Base-by-base conservation (phyloP, 2,329 filamentous ascomycete genomes). In the Dactylonectria macrodidyma region DNA sequence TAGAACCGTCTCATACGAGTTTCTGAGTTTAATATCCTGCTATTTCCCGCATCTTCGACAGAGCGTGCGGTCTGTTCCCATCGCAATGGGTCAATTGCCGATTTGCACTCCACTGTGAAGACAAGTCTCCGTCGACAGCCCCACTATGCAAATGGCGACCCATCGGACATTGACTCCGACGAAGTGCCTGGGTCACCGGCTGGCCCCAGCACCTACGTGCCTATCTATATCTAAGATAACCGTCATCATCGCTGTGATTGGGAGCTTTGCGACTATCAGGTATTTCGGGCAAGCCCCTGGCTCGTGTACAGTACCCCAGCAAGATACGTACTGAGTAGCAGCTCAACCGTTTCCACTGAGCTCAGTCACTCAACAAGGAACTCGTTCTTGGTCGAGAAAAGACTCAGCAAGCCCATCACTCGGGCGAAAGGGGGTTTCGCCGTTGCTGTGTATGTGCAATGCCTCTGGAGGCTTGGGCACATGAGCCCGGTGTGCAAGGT, bases 131-230 rank as follows among this genome's bases (percentile, higher is more conserved):
- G 30, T 19, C n/a, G 24, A 14, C 48, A 14, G 51, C 51, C 51
- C 51, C 30, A 22, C 51, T n/a, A 38, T 36, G 51, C 51, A 24
- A 19, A 33, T 54, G 51, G 51, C 51, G 26, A 30, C 51, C 51
- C n/a, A 22, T n/a, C 33, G 51, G 30, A 19, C 16, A 54, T 7
- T 19, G 33, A n/a, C 22, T 30, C n/a, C 33, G 50, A 52, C 8
- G 12, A 5, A 52, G 16, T 52, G 16, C 50, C 50, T 33, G 34
- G 16, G 16, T 30, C 16, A 52, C 50, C 2, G 22, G 46, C 19
- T 10, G 30, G 48, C 16, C 30, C 30, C 50, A 11, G 30, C 33
- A 52, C 19, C 33, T 10, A 34, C 14, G n/a, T 44, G 41, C 41
- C 41, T 44, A 14, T 14, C 41, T 10, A 26, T 34, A 52, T 52